Conservation (phyloP, 1,284 basidiomycete genomes). For the Volvariella volvacea region DNA sequence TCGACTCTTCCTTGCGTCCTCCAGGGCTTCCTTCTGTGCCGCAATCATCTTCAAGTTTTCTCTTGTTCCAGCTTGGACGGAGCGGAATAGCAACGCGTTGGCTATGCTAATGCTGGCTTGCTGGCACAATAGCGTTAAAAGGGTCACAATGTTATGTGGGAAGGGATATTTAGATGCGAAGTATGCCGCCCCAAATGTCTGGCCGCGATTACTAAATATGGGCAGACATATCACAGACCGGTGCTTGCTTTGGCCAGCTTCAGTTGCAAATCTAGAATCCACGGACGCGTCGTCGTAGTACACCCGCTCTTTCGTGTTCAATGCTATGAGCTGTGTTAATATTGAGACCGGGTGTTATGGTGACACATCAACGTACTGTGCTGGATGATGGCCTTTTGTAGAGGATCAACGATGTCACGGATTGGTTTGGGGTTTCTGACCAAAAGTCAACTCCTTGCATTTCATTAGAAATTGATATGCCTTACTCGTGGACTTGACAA, state of each 20-base stretch:
- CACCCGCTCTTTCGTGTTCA: conserved; percentile 57
- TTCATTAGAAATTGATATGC: conserved; percentile 3
- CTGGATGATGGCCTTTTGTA: conserved; percentile 58
- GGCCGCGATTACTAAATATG: conserved; percentile 65
- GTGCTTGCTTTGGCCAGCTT: conserved; percentile 51
- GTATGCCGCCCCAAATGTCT: conserved; percentile 51
- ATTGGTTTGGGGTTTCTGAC: conserved; percentile 54
- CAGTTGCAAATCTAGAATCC: conserved; percentile 60
- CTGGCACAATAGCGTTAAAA: conserved; percentile 59
- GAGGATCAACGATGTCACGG: conserved; percentile 49
- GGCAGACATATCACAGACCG: conserved; percentile 62
- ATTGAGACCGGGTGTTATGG: conserved; percentile 1
- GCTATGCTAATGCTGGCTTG: conserved; percentile 69
- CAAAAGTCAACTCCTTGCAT: no score
- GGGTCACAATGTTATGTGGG: conserved; percentile 51
- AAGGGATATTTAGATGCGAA: conserved; percentile 60
- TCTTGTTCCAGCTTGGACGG: conserved; percentile 61
- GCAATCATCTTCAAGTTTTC: conserved; percentile 73
- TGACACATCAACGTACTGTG: conserved; percentile 36
- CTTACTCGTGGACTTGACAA: conserved; percentile 65
- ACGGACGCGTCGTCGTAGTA: conserved; percentile 52
- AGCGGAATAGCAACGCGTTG: conserved; percentile 66
- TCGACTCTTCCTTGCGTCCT: conserved; percentile 58
- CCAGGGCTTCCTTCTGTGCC: conserved; percentile 56
- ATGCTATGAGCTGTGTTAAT: conserved; percentile 27